These are phyloP conservation scores for Marasmius fiardii DNA, from an alignment of 1,284 basidiomycete genomes.

Conservation along the genomic window DNA sequence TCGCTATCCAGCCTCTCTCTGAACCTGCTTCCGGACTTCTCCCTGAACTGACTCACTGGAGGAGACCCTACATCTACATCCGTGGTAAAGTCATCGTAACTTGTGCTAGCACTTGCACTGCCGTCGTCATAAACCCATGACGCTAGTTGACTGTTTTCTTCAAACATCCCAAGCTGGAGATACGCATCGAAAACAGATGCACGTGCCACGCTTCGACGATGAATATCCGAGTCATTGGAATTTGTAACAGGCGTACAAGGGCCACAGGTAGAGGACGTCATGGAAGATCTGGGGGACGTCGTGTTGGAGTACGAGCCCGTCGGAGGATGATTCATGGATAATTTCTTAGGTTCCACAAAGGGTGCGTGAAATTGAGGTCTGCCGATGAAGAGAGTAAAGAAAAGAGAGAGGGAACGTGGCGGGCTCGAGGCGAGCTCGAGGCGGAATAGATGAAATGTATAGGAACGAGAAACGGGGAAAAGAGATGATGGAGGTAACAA, in stretches of 20 bases:
- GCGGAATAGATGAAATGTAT: not conserved
- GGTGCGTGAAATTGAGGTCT: not conserved
- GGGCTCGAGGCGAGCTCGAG: not conserved
- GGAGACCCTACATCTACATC: not conserved
- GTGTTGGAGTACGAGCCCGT: not conserved
- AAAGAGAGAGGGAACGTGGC: not conserved
- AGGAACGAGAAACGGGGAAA: too few relatives aligned
- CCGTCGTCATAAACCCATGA: slow-evolving; percentile 21
- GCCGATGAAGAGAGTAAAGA: not conserved
- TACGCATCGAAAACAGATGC: slow-evolving; percentile 22
- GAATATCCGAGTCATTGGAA: not conserved
- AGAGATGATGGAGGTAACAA: not conserved
- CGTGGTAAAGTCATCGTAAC: not conserved
- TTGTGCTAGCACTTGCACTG: not conserved
- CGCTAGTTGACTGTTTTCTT: slow-evolving; percentile 20
- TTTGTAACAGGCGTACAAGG: not conserved
- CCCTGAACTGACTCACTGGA: slow-evolving; percentile 9
- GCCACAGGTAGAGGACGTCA: not conserved
- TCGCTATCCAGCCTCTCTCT: slow-evolving; percentile 12
- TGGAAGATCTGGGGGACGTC: not conserved
- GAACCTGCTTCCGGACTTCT: slow-evolving; percentile 13
- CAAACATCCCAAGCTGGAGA: slow-evolving; percentile 19
- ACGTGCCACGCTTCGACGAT: slow-evolving; percentile 9
- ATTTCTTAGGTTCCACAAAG: not conserved
- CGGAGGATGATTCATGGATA: not conserved